Evolutionary conservation across 2,329 filamentous ascomycete genomes (phyloP).

Genomic region (Aspergillus intermedius): DNA sequence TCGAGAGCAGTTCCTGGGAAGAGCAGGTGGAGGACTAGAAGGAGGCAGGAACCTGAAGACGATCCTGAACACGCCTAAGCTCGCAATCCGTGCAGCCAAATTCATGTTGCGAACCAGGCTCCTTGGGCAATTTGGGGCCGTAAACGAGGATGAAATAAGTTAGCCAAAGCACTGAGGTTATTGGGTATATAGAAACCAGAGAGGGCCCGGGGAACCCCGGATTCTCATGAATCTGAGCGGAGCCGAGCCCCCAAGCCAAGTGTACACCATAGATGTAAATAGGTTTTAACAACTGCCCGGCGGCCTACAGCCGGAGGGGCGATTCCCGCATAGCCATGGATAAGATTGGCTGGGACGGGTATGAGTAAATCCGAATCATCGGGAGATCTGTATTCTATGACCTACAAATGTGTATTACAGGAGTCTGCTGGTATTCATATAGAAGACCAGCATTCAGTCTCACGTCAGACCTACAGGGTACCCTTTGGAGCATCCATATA

Average conservation of each 20-base stretch:
- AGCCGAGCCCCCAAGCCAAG: not conserved
- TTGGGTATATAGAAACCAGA: not conserved
- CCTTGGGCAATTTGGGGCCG: constrained; percentile 8
- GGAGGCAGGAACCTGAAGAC: constrained; percentile 4
- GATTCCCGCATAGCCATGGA: not conserved
- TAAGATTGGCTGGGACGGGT: constrained; percentile 1
- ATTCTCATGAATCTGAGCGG: not conserved
- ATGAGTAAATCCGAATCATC: not conserved
- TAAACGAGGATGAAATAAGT: constrained; percentile 1
- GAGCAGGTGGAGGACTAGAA: constrained; percentile 1
- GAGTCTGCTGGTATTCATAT: too few species aligned
- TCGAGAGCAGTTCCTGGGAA: constrained; percentile 4
- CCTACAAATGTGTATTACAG: too few species aligned
- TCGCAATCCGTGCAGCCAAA: constrained; percentile 5
- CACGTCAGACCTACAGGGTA: too few species aligned
- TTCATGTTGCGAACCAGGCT: constrained; percentile 9
- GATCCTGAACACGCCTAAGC: constrained; percentile 5
- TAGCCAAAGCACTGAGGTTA: constrained; percentile 3
- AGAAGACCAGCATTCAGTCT: too few species aligned
- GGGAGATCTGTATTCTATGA: too few species aligned
- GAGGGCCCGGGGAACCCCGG: not conserved
- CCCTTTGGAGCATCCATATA: too few species aligned
- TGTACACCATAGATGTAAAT: not conserved
- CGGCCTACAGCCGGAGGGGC: not conserved
- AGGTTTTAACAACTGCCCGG: not conserved